These are phyloP conservation scores for Trifolium dubium DNA, from an alignment of 306 rosid genomes.

Conservation along the genomic window DNA sequence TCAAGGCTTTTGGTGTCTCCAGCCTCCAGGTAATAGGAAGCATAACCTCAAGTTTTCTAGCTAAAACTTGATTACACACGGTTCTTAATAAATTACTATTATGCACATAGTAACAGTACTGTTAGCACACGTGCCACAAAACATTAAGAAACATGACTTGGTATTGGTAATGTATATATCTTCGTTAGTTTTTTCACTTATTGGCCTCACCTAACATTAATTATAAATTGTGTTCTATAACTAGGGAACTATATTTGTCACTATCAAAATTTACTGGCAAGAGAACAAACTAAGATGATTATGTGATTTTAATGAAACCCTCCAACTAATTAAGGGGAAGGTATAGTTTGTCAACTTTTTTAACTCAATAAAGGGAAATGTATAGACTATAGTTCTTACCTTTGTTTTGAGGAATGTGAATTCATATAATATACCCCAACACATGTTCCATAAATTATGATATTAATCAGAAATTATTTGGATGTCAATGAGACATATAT, in stretches of 20 bases:
- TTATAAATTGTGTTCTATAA: constrained; percentile 23
- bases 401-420: too few relatives aligned
- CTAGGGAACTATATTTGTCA: constrained; percentile 24
- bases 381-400: too few relatives aligned
- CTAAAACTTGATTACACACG: constrained; percentile 20
- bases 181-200: constrained; percentile 37
- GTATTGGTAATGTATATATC: neutral
- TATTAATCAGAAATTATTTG: too few relatives aligned
- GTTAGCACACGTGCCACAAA: constrained; percentile 42
- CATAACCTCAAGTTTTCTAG: constrained; percentile 30
- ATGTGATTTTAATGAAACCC: neutral
- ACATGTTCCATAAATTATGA: too few relatives aligned
- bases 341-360: neutral
- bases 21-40: constrained; percentile 51
- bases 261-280: neutral
- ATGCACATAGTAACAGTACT: constrained; percentile 18
- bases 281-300: neutral
- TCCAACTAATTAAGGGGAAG: neutral
- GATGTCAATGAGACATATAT: too few relatives aligned
- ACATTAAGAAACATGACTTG: constrained; percentile 29
- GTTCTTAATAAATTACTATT: neutral
- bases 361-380: too few relatives aligned
- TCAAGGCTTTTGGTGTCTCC: constrained; percentile 57
- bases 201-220: constrained; percentile 26
- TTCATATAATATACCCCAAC: too few relatives aligned